Evolutionary conservation across 1,284 basidiomycete species (phyloP).

Genomic region (Cryptococcus sp.): DNA sequence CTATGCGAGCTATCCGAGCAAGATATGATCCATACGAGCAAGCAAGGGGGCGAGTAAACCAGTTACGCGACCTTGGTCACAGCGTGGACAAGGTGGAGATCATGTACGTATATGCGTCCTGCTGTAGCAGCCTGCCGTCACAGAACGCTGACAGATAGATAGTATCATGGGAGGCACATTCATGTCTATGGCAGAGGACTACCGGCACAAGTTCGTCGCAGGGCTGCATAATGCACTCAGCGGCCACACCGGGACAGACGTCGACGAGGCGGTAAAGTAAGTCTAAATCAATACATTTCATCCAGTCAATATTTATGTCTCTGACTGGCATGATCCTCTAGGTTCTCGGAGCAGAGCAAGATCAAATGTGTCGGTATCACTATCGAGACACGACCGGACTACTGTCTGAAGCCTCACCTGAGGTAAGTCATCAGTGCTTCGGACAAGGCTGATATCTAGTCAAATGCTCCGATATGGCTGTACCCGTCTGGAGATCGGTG

Average conservation of each 20-base stretch:
- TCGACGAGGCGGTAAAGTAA: slow-evolving; percentile 93
- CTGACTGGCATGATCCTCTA: slow-evolving; percentile 33
- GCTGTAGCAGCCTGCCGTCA: neutral
- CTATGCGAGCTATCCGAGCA: slow-evolving; percentile 97
- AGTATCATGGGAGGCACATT: slow-evolving; percentile 97
- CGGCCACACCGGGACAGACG: slow-evolving; percentile 86
- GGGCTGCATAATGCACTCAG: slow-evolving; percentile 96
- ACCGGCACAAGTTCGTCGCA: slow-evolving; percentile 88
- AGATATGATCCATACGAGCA: slow-evolving; percentile 99
- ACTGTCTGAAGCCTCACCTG: slow-evolving; percentile 94
- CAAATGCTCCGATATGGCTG: slow-evolving; percentile 99
- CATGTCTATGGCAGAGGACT: slow-evolving; percentile 98
- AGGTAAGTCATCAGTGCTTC: slow-evolving; percentile 55
- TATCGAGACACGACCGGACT: slow-evolving; percentile 97
- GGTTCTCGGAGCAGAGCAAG: slow-evolving; percentile 93
- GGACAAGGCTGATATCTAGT: slow-evolving; percentile 51
- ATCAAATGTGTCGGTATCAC: slow-evolving; percentile 99
- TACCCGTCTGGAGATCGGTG: slow-evolving; percentile 95
- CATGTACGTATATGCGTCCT: slow-evolving; percentile 55
- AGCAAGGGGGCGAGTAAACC: slow-evolving; percentile 89
- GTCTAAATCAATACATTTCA: slow-evolving; percentile 16
- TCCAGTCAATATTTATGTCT: neutral
- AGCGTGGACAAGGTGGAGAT: slow-evolving; percentile 99
- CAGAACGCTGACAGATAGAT: neutral
- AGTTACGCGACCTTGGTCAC: slow-evolving; percentile 90